Evolutionary conservation across 129 eudicot species (phyloP).

Genomic region (Lactuca sativa): DNA sequence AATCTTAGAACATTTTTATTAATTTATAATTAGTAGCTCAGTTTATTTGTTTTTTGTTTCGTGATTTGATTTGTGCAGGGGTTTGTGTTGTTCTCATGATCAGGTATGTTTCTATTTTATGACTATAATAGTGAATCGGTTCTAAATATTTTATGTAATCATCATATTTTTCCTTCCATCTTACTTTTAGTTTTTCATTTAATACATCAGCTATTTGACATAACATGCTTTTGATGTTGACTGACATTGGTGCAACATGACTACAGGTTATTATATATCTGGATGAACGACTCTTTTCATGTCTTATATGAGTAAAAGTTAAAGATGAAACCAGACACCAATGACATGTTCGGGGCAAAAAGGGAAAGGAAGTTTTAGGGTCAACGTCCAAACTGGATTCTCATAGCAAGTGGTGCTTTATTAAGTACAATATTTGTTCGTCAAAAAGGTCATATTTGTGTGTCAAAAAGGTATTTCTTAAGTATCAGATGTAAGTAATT

Average conservation of each 20-base stretch:
- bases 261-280: constrained; percentile 36
- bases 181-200: constrained; percentile 8
- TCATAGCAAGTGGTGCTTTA: constrained; percentile 94
- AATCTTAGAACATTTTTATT: too few species aligned
- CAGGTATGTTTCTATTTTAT: too few species aligned
- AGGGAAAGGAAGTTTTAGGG: constrained; percentile 49
- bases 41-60: too few species aligned
- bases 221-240: background rate
- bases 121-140: too few species aligned
- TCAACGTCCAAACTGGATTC: constrained; percentile 92
- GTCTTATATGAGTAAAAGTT: constrained; percentile 3
- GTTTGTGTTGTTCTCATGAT: too few species aligned
- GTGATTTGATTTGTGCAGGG: too few species aligned
- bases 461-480: too few species aligned
- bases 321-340: constrained; percentile 65
- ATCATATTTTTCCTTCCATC: background rate
- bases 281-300: constrained; percentile 30
- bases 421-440: constrained; percentile 85
- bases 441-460: too few species aligned
- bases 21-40: too few species aligned
- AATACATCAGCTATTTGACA: background rate
- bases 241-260: constrained; percentile 21
- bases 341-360: constrained; percentile 46
- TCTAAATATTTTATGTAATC: too few species aligned
- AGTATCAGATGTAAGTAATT: too few species aligned